phyloP scores from a whole-genome alignment of 306 rosid species.

The Macrotyloma uniflorum region DNA sequence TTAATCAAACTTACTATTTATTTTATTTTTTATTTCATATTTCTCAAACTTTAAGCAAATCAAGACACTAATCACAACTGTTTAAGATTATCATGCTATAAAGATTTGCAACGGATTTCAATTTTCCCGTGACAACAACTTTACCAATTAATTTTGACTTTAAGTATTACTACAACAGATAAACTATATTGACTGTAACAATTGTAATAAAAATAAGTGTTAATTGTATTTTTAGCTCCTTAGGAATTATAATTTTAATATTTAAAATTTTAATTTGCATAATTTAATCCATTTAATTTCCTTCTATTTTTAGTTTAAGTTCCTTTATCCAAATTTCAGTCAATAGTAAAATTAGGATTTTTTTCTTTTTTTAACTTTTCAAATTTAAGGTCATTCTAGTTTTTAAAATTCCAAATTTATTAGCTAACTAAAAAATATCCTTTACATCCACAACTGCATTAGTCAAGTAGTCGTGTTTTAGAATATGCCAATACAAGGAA shows the following conservation, averaged over 20 bases:
- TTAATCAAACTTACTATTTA: not conserved
- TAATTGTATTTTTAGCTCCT: not conserved
- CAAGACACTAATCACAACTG: not conserved
- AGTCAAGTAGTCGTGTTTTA: too few species aligned
- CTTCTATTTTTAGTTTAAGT: too few species aligned
- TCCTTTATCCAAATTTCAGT: too few species aligned
- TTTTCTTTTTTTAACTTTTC: too few species aligned
- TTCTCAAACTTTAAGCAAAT: not conserved
- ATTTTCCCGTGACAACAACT: not conserved
- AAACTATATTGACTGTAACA: too few species aligned
- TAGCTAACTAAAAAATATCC: too few species aligned
- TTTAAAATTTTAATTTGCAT: not conserved
- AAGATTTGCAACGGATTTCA: not conserved
- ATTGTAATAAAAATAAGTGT: not conserved
- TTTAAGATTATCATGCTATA: not conserved
- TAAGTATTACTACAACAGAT: not conserved
- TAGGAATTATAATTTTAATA: not conserved
- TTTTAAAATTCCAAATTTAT: too few species aligned
- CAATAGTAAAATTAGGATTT: too few species aligned
- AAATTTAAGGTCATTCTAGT: not conserved
- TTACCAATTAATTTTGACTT: not conserved
- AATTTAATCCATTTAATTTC: too few species aligned
- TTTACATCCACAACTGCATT: too few species aligned
- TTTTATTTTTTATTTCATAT: too few species aligned
- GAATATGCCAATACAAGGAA: too few species aligned